Conservation (phyloP, 2,329 filamentous ascomycete genomes). For the Pseudocercospora crystallina region DNA sequence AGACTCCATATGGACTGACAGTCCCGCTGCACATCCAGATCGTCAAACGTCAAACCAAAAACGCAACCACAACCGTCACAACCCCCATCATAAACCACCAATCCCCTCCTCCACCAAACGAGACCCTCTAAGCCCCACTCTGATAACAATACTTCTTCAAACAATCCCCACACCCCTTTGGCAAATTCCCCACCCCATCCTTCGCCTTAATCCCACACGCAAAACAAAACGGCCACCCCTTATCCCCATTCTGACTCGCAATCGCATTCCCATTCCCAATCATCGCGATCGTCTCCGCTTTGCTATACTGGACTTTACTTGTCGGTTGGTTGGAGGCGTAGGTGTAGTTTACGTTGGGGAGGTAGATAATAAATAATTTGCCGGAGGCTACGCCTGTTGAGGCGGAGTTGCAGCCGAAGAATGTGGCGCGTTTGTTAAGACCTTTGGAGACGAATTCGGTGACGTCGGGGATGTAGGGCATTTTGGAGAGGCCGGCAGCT, state of each 20-base stretch:
- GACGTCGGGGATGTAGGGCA: constrained; percentile 59
- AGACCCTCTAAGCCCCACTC: neutral
- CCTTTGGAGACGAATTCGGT: constrained; percentile 59
- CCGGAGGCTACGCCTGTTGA: constrained; percentile 13
- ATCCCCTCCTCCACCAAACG: neutral
- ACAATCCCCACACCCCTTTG: constrained; percentile 39
- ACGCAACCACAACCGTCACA: too few species aligned
- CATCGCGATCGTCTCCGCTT: constrained; percentile 39
- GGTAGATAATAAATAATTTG: constrained; percentile 41
- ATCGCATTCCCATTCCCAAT: constrained; percentile 43
- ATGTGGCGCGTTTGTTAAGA: constrained; percentile 60
- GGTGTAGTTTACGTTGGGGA: constrained; percentile 46
- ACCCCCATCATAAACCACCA: neutral
- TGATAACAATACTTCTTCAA: constrained; percentile 43
- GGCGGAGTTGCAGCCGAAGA: constrained; percentile 60
- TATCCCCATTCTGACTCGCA: constrained; percentile 39
- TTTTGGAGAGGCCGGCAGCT: constrained; percentile 53
- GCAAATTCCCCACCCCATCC: constrained; percentile 32
- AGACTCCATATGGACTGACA: too few species aligned
- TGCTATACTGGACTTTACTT: constrained; percentile 38
- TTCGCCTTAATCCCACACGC: constrained; percentile 45
- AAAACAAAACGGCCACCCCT: constrained; percentile 42
- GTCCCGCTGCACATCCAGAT: too few species aligned
- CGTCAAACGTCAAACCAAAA: too few species aligned
- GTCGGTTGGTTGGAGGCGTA: constrained; percentile 36